These are phyloP conservation scores for Mycocentrospora acerina DNA, from an alignment of 2,329 filamentous ascomycete genomes.

Conservation along the genomic window DNA sequence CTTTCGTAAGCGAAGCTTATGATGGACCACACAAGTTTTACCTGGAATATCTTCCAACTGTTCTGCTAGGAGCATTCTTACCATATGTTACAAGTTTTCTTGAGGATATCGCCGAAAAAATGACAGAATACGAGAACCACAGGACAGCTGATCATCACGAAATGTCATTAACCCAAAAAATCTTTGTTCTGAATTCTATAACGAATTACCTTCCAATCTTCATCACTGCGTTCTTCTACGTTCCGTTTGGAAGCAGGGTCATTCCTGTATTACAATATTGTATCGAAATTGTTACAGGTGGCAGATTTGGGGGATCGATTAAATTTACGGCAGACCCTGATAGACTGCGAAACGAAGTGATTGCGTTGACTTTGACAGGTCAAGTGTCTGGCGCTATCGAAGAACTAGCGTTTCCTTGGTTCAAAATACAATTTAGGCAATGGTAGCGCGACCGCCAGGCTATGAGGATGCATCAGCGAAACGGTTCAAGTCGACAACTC, in stretches of 20 bases:
- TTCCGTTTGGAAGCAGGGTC: conserved; percentile 29
- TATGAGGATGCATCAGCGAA: conserved; percentile 2
- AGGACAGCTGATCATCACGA: conserved; percentile 34
- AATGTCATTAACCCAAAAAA: conserved; percentile 38
- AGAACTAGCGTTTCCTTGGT: conserved; percentile 33
- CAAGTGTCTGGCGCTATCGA: conserved; percentile 33
- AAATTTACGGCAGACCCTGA: conserved; percentile 30
- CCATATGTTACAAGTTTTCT: conserved; percentile 33
- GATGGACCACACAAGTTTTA: conserved; percentile 35
- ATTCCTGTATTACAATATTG: conserved; percentile 25
- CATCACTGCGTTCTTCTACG: conserved; percentile 36
- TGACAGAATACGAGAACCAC: conserved; percentile 40
- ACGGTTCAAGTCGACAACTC: background rate
- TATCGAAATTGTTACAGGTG: conserved; percentile 17
- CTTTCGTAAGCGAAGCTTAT: conserved; percentile 37
- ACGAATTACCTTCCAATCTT: conserved; percentile 40
- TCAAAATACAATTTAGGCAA: conserved; percentile 28
- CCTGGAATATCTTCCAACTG: conserved; percentile 37
- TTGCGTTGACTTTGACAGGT: conserved; percentile 35
- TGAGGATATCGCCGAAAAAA: conserved; percentile 24
- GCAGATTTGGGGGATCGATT: conserved; percentile 9
- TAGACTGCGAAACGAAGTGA: conserved; percentile 36
- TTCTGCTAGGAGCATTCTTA: conserved; percentile 30
- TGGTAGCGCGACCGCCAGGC: conserved; percentile 34
- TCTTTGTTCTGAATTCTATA: conserved; percentile 39